phyloP scores from a whole-genome alignment of 140 eudicot genomes.

The Anethum foeniculum region DNA sequence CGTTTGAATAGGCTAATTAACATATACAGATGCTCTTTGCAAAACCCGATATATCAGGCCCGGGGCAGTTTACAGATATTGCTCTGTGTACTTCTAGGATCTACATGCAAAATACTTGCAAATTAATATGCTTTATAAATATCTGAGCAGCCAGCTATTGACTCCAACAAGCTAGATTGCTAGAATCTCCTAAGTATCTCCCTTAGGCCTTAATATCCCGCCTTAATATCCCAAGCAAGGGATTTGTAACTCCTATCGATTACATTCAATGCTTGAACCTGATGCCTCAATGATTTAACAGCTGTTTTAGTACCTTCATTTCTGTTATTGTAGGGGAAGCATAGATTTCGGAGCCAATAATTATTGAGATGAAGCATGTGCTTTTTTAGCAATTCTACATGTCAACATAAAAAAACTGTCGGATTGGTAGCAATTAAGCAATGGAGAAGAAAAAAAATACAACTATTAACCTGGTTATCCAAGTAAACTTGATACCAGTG shows the following conservation, averaged over 20 bases:
- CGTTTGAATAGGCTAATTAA: background rate
- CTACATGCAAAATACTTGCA: background rate
- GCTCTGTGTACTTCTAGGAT: background rate
- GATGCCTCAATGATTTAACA: background rate
- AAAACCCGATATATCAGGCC: background rate
- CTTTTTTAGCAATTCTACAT: background rate
- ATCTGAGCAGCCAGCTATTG: background rate
- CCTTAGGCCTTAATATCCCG: background rate
- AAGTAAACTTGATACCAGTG: slow-evolving; percentile 3
- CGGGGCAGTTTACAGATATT: background rate
- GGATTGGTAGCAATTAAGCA: background rate
- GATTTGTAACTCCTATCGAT: background rate
- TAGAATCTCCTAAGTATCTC: background rate
- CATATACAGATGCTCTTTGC: background rate
- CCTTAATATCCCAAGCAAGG: background rate
- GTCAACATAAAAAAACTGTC: background rate
- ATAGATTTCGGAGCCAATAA: background rate
- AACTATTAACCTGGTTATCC: background rate
- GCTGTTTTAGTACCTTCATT: background rate
- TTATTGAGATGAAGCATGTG: background rate
- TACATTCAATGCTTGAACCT: background rate
- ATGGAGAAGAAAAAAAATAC: background rate
- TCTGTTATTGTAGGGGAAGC: background rate
- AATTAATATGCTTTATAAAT: background rate
- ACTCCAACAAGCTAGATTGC: background rate